Conservation (phyloP, 495 filamentous ascomycete genomes). For the Neurospora sublineolata region DNA sequence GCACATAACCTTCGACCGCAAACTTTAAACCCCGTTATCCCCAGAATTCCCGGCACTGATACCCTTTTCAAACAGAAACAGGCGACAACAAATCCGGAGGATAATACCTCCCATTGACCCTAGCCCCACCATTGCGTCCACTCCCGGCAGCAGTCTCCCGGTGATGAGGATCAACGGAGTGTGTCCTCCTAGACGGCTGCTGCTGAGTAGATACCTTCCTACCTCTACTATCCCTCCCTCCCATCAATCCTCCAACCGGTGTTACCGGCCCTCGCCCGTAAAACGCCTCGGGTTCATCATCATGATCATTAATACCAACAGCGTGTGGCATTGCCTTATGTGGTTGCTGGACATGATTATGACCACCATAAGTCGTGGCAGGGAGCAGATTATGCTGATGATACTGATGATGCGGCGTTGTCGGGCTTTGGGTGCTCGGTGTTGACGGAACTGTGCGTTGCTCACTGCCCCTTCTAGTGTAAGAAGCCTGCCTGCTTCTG, state of each 20-base stretch:
- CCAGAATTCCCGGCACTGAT: background rate
- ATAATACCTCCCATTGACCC: background rate
- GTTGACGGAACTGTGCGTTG: background rate
- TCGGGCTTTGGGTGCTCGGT: background rate
- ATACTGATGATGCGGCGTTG: background rate
- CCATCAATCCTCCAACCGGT: background rate
- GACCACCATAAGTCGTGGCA: background rate
- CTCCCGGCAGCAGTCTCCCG: background rate
- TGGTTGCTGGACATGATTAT: background rate
- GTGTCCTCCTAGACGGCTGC: background rate
- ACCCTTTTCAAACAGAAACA: slow-evolving; percentile 1
- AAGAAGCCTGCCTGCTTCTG: background rate
- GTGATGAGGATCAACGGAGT: background rate
- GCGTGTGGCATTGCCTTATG: background rate
- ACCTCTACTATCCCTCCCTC: background rate
- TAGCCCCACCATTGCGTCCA: background rate
- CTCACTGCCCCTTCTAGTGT: background rate
- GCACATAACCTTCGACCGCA: background rate
- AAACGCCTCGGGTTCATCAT: background rate
- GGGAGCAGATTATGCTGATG: background rate
- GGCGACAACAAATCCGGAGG: slow-evolving; percentile 1
- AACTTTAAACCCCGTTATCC: background rate
- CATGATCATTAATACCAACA: background rate
- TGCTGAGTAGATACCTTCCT: background rate
- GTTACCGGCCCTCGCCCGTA: background rate